A percentile compares a stretch with the other conserved stretches of the same genome.
phyloP scores from a whole-genome alignment of 306 rosid genomes.

The Rosa lucieae region DNA sequence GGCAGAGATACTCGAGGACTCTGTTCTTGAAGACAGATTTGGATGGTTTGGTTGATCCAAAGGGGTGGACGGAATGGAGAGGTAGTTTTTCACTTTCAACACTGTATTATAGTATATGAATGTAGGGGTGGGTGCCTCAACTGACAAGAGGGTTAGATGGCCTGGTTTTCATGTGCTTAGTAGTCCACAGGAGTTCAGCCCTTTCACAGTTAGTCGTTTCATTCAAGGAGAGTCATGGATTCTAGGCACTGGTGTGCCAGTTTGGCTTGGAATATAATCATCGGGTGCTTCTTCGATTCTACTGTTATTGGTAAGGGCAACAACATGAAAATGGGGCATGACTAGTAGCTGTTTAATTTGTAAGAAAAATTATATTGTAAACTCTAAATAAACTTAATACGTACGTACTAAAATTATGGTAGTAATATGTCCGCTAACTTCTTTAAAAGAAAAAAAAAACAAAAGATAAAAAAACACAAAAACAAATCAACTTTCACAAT shows the following conservation, averaged over 20 bases:
- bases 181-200: conserved; percentile 32
- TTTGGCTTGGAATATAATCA: conserved; percentile 34
- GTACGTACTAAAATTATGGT: no score
- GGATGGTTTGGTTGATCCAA: conserved; percentile 52
- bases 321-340: no score
- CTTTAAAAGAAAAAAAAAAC: no score
- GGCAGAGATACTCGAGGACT: conserved; percentile 66
- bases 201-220: conserved; percentile 40
- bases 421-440: no score
- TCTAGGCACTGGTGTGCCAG: conserved; percentile 58
- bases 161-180: conserved; percentile 63
- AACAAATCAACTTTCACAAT: no score
- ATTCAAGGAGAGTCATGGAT: conserved; percentile 58
- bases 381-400: no score
- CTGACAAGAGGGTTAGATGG: conserved; percentile 55
- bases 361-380: no score
- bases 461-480: no score
- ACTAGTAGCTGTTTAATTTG: no score
- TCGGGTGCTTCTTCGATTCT: no score
- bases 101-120: conserved; percentile 64
- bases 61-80: conserved; percentile 62
- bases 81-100: conserved; percentile 53
- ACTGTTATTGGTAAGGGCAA: no score
- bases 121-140: conserved; percentile 47
- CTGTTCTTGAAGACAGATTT: conserved; percentile 50